phyloP scores from a whole-genome alignment of 306 rosid species.

The Lathyrus aphaca region DNA sequence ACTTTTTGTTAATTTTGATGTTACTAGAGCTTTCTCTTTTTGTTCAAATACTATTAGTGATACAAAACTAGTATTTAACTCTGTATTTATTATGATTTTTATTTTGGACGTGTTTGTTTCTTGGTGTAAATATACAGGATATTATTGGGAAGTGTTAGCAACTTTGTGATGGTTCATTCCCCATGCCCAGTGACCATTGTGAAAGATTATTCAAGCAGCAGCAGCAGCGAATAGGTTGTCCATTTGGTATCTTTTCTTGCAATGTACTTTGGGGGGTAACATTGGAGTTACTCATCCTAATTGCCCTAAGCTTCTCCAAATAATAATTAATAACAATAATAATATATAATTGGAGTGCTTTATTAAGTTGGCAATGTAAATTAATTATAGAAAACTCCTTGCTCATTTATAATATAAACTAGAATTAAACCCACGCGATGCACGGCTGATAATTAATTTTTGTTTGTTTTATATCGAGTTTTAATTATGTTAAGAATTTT shows the following conservation, averaged over 20 bases:
- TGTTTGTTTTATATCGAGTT: too few relatives aligned
- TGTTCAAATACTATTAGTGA: too few relatives aligned
- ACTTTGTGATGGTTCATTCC: constrained; percentile 64
- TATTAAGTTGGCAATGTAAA: background rate
- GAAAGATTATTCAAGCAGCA: constrained; percentile 52
- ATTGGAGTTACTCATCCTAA: background rate
- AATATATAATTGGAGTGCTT: background rate
- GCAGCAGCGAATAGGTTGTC: constrained; percentile 33
- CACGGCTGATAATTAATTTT: too few relatives aligned
- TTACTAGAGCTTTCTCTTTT: too few relatives aligned
- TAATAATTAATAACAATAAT: constrained; percentile 9
- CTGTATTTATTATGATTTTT: constrained; percentile 1
- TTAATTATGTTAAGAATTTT: too few relatives aligned
- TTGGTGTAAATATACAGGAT: constrained; percentile 59
- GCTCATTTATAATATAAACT: too few relatives aligned
- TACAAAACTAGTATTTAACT: too few relatives aligned
- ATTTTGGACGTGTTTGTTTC: background rate
- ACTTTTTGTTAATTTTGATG: background rate
- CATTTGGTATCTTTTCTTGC: background rate
- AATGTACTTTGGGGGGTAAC: background rate
- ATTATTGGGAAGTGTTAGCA: constrained; percentile 88
- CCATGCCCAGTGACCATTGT: constrained; percentile 83
- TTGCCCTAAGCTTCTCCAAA: background rate
- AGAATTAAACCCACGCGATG: too few relatives aligned
- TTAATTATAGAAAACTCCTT: background rate